Percentiles rank a stretch among this genome's conserved stretches.
Evolutionary conservation across 2,329 filamentous ascomycete species (phyloP).

Genomic region (Cordyceps tenuipes): DNA sequence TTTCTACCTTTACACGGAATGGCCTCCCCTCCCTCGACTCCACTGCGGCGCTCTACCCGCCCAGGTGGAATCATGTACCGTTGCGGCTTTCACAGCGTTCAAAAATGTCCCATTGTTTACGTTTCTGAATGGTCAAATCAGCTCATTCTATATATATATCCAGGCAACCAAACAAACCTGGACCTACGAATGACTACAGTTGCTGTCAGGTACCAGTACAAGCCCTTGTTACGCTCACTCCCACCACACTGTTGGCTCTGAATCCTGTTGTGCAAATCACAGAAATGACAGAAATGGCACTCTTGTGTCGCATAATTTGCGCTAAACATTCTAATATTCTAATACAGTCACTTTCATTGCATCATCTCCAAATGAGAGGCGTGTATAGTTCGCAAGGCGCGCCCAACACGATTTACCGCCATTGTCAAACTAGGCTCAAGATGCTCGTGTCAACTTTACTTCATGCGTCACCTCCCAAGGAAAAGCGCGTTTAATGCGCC

Average conservation of each 20-base stretch:
- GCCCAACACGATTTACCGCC: neutral
- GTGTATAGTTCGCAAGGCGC: neutral
- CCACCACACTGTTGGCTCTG: neutral
- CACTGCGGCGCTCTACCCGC: slow-evolving; percentile 9
- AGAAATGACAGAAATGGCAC: neutral
- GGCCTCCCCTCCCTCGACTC: neutral
- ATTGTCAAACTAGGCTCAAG: too few relatives aligned
- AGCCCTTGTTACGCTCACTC: neutral
- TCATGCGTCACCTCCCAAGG: neutral
- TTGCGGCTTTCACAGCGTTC: neutral
- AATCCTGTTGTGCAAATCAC: neutral
- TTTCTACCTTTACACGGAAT: neutral
- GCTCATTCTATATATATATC: neutral
- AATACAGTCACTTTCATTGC: neutral
- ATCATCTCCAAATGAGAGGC: neutral
- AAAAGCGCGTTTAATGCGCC: neutral
- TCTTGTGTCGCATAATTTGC: neutral
- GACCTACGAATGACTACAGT: neutral
- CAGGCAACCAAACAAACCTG: neutral
- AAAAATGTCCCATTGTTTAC: slow-evolving; percentile 1
- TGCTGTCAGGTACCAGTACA: neutral
- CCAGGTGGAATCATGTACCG: slow-evolving; percentile 2
- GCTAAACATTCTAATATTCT: too few relatives aligned
- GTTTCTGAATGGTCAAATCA: neutral
- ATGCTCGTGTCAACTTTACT: too few relatives aligned